phyloP scores from a whole-genome alignment of 352 stramenopile genomes.

The Peronospora farinosa region DNA sequence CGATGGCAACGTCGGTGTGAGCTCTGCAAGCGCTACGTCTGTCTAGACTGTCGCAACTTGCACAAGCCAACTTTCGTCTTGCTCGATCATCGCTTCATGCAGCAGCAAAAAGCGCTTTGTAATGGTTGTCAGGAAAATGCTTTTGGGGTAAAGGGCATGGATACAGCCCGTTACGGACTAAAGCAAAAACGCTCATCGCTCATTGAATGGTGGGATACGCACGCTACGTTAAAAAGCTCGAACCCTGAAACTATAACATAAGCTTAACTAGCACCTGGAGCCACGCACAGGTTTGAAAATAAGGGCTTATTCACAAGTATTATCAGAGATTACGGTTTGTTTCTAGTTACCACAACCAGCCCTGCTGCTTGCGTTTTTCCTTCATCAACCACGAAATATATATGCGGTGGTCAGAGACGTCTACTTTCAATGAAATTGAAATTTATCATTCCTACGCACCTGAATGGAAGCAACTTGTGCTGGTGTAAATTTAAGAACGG shows the following conservation, averaged over 20 bases:
- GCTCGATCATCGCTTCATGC: conserved; percentile 23
- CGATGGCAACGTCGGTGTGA: conserved; percentile 25
- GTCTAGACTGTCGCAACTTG: conserved; percentile 37
- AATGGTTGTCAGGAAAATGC: conserved; percentile 16
- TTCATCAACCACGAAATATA: conserved; percentile 7
- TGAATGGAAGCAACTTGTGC: conserved; percentile 56
- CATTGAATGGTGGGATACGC: conserved; percentile 30
- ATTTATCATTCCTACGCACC: conserved; percentile 15
- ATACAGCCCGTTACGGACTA: conserved; percentile 28
- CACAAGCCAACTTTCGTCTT: conserved; percentile 35
- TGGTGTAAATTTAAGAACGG: conserved; percentile 79
- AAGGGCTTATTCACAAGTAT: conserved; percentile 3
- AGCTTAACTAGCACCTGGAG: conserved; percentile 23
- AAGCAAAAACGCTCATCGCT: conserved; percentile 16
- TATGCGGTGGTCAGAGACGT: neutral
- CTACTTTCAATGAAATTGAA: neutral
- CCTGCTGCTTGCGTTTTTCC: conserved; percentile 55
- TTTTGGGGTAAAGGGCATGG: conserved; percentile 18
- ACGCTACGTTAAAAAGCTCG: conserved; percentile 22
- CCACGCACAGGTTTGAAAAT: neutral
- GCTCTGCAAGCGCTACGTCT: conserved; percentile 42
- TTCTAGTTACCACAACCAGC: conserved; percentile 58
- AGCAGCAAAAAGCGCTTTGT: conserved; percentile 27
- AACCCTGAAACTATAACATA: conserved; percentile 18
- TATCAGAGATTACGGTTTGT: conserved; percentile 1